Evolutionary conservation across 2,329 filamentous ascomycete genomes (phyloP).

Genomic region (Alternaria hordeiaustralica): DNA sequence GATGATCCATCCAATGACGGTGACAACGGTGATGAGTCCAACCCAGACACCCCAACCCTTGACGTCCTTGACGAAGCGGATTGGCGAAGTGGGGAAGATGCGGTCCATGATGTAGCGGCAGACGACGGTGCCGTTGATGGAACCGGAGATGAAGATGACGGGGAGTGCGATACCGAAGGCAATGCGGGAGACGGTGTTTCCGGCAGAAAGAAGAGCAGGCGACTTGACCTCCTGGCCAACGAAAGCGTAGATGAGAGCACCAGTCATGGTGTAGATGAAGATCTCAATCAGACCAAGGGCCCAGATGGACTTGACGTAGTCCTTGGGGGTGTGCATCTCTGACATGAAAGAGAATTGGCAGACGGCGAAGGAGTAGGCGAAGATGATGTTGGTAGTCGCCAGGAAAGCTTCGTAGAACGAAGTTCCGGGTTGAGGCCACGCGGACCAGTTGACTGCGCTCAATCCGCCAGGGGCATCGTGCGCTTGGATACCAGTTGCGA

Average conservation of each 20-base stretch:
- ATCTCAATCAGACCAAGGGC: slow-evolving; percentile 66
- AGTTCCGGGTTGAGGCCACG: slow-evolving; percentile 38
- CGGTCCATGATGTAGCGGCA: slow-evolving; percentile 69
- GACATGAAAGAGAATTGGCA: slow-evolving; percentile 74
- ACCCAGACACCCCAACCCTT: slow-evolving; percentile 63
- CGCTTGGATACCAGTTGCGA: slow-evolving; percentile 63
- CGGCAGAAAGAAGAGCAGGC: slow-evolving; percentile 71
- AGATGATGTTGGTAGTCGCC: slow-evolving; percentile 41
- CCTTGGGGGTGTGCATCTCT: slow-evolving; percentile 68
- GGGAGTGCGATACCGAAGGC: slow-evolving; percentile 76
- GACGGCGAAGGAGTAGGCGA: slow-evolving; percentile 61
- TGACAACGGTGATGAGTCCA: slow-evolving; percentile 62
- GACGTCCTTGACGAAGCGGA: slow-evolving; percentile 48
- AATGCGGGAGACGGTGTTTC: slow-evolving; percentile 65
- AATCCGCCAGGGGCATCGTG: slow-evolving; percentile 42
- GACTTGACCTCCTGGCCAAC: slow-evolving; percentile 66
- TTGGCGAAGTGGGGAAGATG: slow-evolving; percentile 64
- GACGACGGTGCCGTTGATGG: slow-evolving; percentile 74
- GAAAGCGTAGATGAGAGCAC: slow-evolving; percentile 72
- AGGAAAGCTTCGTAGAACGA: slow-evolving; percentile 72
- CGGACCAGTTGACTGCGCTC: slow-evolving; percentile 36
- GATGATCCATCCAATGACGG: slow-evolving; percentile 71
- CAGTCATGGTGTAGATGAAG: slow-evolving; percentile 70
- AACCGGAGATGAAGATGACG: slow-evolving; percentile 74
- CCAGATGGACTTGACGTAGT: slow-evolving; percentile 63